Conservation (phyloP, 305 asterid species). For the Fraxinus nigra region DNA sequence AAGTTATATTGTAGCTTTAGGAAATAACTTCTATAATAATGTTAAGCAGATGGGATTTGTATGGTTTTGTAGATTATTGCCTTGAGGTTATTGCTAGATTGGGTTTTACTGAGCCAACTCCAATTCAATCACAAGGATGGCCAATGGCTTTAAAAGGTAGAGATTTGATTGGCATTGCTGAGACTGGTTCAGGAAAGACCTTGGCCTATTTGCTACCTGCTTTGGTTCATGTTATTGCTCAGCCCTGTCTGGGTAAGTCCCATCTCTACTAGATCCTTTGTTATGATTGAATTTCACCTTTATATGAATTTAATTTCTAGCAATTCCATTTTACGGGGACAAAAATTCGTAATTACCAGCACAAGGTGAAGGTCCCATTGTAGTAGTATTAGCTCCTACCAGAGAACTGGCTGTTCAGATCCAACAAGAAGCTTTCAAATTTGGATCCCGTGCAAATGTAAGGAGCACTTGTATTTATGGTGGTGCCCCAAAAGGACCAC, state of each 20-base stretch:
- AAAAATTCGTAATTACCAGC: slow-evolving; percentile 34
- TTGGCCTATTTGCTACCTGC: slow-evolving; percentile 84
- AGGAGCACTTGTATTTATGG: slow-evolving; percentile 90
- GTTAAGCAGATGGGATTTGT: slow-evolving; percentile 24
- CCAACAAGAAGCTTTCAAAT: slow-evolving; percentile 77
- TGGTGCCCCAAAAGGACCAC: slow-evolving; percentile 97
- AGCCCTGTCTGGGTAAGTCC: slow-evolving; percentile 72
- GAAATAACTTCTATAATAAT: background rate
- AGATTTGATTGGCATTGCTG: slow-evolving; percentile 91
- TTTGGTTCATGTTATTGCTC: slow-evolving; percentile 84
- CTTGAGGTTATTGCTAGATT: slow-evolving; percentile 70
- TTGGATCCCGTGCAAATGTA: slow-evolving; percentile 63
- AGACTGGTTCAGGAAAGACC: slow-evolving; percentile 96
- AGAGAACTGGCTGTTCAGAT: slow-evolving; percentile 93
- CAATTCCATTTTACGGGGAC: background rate
- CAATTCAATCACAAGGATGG: slow-evolving; percentile 96
- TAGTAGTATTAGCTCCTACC: slow-evolving; percentile 81
- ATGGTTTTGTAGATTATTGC: slow-evolving; percentile 57
- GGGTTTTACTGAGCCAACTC: slow-evolving; percentile 85
- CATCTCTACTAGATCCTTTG: background rate
- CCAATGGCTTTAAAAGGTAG: slow-evolving; percentile 96
- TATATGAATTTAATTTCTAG: background rate
- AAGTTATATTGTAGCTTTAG: background rate
- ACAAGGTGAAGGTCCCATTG: slow-evolving; percentile 85
- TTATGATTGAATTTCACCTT: background rate